phyloP scores from a whole-genome alignment of 2,329 filamentous ascomycete genomes.

The Colletotrichum zoysiae region DNA sequence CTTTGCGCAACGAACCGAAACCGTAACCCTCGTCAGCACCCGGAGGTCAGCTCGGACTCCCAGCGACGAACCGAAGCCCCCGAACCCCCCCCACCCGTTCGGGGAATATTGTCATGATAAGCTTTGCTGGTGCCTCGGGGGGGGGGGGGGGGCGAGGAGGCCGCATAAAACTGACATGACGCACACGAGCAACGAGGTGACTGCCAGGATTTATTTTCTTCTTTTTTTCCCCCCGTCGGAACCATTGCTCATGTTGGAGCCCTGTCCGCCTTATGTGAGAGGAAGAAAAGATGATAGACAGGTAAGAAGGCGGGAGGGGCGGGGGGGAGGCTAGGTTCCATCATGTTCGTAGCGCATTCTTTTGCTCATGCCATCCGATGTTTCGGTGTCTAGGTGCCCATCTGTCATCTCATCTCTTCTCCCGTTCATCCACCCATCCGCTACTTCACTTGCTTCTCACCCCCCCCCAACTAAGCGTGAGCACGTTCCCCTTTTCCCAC shows the following conservation, averaged over 20 bases:
- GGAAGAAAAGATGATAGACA: background rate
- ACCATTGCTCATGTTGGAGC: background rate
- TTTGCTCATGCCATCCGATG: constrained; percentile 14
- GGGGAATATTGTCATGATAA: background rate
- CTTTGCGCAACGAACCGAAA: background rate
- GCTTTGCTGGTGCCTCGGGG: background rate
- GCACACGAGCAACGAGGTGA: no score
- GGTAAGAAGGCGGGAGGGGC: no score
- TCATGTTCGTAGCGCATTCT: background rate
- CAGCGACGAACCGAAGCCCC: background rate
- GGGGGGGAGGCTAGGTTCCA: background rate
- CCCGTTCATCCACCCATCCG: background rate
- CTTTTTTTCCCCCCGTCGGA: background rate
- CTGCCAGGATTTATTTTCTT: background rate
- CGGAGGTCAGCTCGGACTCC: background rate
- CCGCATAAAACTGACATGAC: background rate
- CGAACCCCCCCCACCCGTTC: background rate
- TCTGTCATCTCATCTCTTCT: background rate
- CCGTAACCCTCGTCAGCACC: background rate
- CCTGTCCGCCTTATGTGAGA: background rate
- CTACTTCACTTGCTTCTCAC: background rate
- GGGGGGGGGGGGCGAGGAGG: no score
- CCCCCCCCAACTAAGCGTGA: background rate
- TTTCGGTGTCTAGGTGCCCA: background rate
- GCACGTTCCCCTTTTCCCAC: background rate